phyloP scores from a whole-genome alignment of 768 basidiomycete species.

The Amanita molliuscula region DNA sequence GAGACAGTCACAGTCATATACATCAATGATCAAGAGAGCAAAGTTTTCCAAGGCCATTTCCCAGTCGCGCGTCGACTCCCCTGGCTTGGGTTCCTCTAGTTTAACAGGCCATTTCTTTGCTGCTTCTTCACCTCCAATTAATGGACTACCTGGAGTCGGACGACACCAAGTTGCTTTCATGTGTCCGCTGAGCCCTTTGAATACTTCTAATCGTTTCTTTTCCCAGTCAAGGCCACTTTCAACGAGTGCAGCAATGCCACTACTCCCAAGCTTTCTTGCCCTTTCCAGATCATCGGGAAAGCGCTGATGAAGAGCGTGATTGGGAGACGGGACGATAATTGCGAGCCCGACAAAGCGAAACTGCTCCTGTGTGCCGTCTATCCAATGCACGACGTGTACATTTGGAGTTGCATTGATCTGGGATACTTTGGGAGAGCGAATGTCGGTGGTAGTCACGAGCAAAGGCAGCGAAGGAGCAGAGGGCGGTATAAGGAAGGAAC shows the following conservation, averaged over 20 bases:
- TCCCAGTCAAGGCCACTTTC: constrained; percentile 57
- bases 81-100: constrained; percentile 38
- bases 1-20: constrained; percentile 56
- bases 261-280: constrained; percentile 8
- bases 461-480: constrained; percentile 41
- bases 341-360: constrained; percentile 58
- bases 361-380: constrained; percentile 54
- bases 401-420: constrained; percentile 40
- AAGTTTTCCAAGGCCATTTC: constrained; percentile 55
- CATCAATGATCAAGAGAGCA: constrained; percentile 63
- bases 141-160: constrained; percentile 49
- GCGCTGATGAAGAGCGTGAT: constrained; percentile 23
- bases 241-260: constrained; percentile 22
- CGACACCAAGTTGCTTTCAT: constrained; percentile 70
- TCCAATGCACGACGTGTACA: constrained; percentile 71
- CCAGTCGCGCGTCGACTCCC: constrained; percentile 35
- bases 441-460: constrained; percentile 59
- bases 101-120: constrained; percentile 50
- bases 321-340: constrained; percentile 42
- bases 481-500: constrained; percentile 40
- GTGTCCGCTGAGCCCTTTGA: constrained; percentile 43
- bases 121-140: constrained; percentile 40
- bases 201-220: constrained; percentile 45
- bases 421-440: constrained; percentile 56
- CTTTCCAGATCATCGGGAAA: constrained; percentile 18